Base-by-base conservation (phyloP, 768 basidiomycete species). In the Boletus coccyginus region DNA sequence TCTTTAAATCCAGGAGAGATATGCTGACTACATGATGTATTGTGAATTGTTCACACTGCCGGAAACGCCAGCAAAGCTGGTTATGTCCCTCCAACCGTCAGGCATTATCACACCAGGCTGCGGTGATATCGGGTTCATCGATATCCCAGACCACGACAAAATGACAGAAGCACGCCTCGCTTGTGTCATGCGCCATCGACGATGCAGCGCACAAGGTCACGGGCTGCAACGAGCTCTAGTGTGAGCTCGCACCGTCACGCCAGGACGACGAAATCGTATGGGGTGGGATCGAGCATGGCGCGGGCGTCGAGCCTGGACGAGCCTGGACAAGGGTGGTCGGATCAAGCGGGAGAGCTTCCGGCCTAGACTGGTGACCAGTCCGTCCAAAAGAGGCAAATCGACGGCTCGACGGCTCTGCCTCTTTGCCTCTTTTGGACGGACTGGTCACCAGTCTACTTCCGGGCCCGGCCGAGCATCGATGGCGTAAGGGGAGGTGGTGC, bases 261-360 rank as follows among this genome's bases (percentile, higher is more conserved):
- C 0, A 59, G 42, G 31, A 40, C 64, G 39, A 53, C 45, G 13
- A 66, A 63, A n/a, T 50, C 62, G n/a, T 55, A 59, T 17, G 60
- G 55, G 36, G 35, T 55, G 50, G 51, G 46, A 11, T 49, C 58
- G 31, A 55, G 43, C 32, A 43, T 47, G 19, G n/a, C 51, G 39
- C 68, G 64, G 7, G 50, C 62, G 8, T 43, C 48, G 21, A 60
- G 58, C 42, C 29, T 55, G 41, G 77, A 75, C 68, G 85, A 84
- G 58, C 42, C 29, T 55, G 41, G 77, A 75, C 68, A 85, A 84
- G 63, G 78, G 79, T 32, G 71, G 78, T 40, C 73, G 83, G 49
- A 81, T 81, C 40, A 72, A 79, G 56, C 78, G 87, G 59, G 90
- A 93, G 74, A 93, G 90, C 70, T 94, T 93, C 71, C 89, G 83